These are phyloP conservation scores for Phytophthora foliorum DNA, from an alignment of 352 stramenopile genomes.

Conservation along the genomic window DNA sequence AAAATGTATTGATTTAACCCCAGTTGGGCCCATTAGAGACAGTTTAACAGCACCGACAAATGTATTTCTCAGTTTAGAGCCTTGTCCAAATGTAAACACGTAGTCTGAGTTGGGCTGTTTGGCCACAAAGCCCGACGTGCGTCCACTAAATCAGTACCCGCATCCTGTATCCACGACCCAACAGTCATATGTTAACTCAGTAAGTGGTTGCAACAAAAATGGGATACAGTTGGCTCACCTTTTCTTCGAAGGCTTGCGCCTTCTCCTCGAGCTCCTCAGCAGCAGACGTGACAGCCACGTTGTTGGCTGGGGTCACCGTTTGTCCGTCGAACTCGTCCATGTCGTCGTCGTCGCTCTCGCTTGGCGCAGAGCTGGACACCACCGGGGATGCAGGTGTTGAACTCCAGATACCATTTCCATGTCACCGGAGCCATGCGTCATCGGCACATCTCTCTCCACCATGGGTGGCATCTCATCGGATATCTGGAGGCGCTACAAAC, in stretches of 20 bases:
- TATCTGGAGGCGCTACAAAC: not conserved
- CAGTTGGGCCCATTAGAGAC: not conserved
- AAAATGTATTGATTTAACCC: not conserved
- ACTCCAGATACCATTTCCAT: not conserved
- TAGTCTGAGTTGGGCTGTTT: conserved; percentile 8
- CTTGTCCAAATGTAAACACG: conserved; percentile 9
- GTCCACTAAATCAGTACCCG: not conserved
- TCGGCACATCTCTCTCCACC: not conserved
- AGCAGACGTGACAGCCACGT: conserved; percentile 1
- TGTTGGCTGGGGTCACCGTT: conserved; percentile 2
- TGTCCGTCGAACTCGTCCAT: conserved; percentile 4
- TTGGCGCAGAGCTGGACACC: not conserved
- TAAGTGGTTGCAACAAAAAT: not conserved
- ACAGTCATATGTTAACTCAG: conserved; percentile 9
- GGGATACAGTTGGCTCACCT: conserved; percentile 5
- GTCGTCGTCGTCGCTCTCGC: not conserved
- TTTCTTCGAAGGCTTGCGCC: not conserved
- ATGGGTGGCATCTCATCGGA: not conserved
- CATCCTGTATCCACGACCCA: conserved; percentile 19
- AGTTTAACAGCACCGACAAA: conserved; percentile 6
- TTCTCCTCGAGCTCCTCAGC: conserved; percentile 13
- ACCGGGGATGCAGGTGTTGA: not conserved
- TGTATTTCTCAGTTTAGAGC: conserved; percentile 17
- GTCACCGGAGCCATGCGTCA: not conserved
- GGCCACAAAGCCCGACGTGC: not conserved